Evolutionary conservation across 179 eudicot genomes (phyloP).

Genomic region (Spergularia azorica): DNA sequence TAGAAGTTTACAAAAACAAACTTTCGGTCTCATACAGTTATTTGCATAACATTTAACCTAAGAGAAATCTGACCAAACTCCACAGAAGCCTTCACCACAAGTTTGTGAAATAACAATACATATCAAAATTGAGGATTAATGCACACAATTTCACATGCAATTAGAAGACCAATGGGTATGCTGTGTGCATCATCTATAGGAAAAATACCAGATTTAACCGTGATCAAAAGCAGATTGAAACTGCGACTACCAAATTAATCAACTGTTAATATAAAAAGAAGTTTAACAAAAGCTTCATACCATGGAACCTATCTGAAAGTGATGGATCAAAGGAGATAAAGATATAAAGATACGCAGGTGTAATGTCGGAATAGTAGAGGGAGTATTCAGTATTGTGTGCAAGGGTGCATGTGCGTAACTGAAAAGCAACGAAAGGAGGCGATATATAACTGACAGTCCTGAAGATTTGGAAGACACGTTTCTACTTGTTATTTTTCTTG

Average conservation of each 20-base stretch:
- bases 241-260: not conserved
- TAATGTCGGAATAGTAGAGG: no score
- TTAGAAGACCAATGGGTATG: not conserved
- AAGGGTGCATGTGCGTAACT: not conserved
- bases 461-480: not conserved
- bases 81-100: not conserved
- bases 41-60: not conserved
- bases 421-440: not conserved
- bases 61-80: not conserved
- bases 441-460: conserved; percentile 11
- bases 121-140: not conserved
- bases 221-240: not conserved
- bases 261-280: not conserved
- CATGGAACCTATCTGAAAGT: conserved; percentile 1
- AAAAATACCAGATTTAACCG: not conserved
- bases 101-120: not conserved
- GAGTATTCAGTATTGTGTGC: not conserved
- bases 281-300: conserved; percentile 5
- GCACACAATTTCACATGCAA: not conserved
- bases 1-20: no score
- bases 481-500: not conserved
- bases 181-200: not conserved
- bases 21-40: not conserved
- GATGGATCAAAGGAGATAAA: not conserved
- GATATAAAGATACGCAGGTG: not conserved